Conservation (phyloP, 441 rosid genomes). For the Rhodomyrtus psidioides region DNA sequence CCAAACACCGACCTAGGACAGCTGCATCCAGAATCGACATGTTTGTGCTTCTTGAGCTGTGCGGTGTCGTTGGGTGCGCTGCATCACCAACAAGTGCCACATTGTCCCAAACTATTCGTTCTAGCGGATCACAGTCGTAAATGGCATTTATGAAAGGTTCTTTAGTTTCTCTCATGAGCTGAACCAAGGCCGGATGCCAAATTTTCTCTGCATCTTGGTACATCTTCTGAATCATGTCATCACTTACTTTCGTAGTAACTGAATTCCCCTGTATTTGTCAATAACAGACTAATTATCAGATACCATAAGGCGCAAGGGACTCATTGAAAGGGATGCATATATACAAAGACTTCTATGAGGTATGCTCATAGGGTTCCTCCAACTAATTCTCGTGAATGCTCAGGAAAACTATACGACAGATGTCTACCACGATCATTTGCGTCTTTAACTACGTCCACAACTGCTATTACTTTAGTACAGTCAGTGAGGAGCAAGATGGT, state of each 20-base stretch:
- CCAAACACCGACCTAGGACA: neutral
- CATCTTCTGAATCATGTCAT: neutral
- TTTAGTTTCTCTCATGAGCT: neutral
- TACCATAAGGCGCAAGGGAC: neutral
- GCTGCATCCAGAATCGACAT: neutral
- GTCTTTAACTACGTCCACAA: neutral
- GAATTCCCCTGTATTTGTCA: neutral
- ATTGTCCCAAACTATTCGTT: constrained; percentile 1
- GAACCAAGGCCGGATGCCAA: neutral
- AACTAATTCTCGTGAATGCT: neutral
- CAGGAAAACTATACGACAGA: neutral
- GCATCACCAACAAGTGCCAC: neutral
- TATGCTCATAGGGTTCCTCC: neutral
- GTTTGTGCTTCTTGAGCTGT: constrained; percentile 4
- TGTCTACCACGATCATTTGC: neutral
- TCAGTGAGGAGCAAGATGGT: neutral
- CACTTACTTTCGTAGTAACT: neutral
- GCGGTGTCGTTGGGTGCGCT: neutral
- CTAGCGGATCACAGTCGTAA: neutral
- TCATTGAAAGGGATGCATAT: neutral
- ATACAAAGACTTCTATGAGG: neutral
- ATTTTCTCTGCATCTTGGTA: neutral
- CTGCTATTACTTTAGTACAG: neutral
- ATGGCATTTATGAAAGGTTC: constrained; percentile 1
- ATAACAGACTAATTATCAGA: neutral